These are phyloP conservation scores for Plectosphaerella sp. DNA, from an alignment of 2,329 filamentous ascomycete species.

Conservation along the genomic window DNA sequence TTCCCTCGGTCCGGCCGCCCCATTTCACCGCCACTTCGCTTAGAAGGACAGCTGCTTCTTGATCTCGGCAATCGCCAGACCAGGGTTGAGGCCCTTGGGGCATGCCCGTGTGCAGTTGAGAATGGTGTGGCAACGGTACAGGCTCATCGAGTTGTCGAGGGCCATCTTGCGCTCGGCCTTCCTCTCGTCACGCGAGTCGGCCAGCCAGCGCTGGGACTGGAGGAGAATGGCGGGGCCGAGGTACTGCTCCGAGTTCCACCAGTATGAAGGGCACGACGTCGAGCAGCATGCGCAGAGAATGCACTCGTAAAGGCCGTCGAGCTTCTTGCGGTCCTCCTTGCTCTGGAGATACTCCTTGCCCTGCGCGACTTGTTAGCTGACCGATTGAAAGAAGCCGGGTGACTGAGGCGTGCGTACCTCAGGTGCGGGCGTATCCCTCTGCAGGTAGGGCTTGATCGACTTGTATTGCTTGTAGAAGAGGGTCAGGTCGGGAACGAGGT, in stretches of 20 bases:
- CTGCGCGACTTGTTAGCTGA: slow-evolving; percentile 35
- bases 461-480: slow-evolving; percentile 99
- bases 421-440: slow-evolving; percentile 77
- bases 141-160: slow-evolving; percentile 96
- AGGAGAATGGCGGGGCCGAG: slow-evolving; percentile 94
- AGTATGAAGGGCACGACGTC: slow-evolving; percentile 99
- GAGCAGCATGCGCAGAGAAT: slow-evolving; percentile 99
- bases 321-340: slow-evolving; percentile 90
- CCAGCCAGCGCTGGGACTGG: slow-evolving; percentile 97
- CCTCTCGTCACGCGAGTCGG: slow-evolving; percentile 89
- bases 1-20: too few relatives aligned
- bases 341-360: slow-evolving; percentile 89
- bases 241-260: slow-evolving; percentile 99
- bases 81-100: slow-evolving; percentile 97
- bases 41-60: slow-evolving; percentile 89
- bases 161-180: slow-evolving; percentile 82
- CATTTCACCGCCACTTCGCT: neutral
- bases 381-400: neutral
- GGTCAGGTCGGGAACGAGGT: slow-evolving; percentile 94
- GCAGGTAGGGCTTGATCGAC: slow-evolving; percentile 97
- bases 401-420: slow-evolving; percentile 58
- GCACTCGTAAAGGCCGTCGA: slow-evolving; percentile 97
- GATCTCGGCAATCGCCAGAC: slow-evolving; percentile 91
- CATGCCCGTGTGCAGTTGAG: slow-evolving; percentile 97
- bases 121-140: slow-evolving; percentile 99